phyloP scores from a whole-genome alignment of 495 filamentous ascomycete species.

The Lindgomyces ingoldianus region DNA sequence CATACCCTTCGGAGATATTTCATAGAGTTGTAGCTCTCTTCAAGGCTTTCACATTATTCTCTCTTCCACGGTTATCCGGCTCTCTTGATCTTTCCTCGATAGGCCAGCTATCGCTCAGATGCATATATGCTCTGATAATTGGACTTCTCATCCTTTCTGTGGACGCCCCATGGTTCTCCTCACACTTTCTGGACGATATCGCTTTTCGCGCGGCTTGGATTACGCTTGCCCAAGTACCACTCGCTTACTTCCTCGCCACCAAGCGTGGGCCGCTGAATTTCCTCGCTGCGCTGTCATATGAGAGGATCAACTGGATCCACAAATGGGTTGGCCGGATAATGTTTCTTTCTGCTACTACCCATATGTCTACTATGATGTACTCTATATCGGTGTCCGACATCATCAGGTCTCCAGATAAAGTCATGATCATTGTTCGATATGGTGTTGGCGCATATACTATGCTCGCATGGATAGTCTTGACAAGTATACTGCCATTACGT shows the following conservation, averaged over 20 bases:
- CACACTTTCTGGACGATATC: conserved; percentile 36
- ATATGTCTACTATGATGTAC: conserved; percentile 36
- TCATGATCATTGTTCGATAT: conserved; percentile 41
- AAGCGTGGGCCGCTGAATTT: conserved; percentile 37
- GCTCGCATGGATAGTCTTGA: conserved; percentile 35
- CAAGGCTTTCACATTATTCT: background rate
- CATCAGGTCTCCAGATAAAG: conserved; percentile 27
- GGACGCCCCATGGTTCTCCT: conserved; percentile 11
- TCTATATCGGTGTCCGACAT: conserved; percentile 37
- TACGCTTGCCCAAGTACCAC: conserved; percentile 38
- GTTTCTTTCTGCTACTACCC: conserved; percentile 37
- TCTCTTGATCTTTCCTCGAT: background rate
- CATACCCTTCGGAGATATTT: background rate
- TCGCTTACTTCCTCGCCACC: conserved; percentile 37
- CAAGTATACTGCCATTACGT: conserved; percentile 28
- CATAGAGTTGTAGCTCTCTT: background rate
- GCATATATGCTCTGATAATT: conserved; percentile 1
- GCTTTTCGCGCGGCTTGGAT: conserved; percentile 43
- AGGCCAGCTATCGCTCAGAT: background rate
- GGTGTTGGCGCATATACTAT: conserved; percentile 38
- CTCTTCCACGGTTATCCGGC: background rate
- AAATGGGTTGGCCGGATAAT: conserved; percentile 37
- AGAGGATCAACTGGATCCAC: conserved; percentile 42
- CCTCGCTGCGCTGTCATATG: conserved; percentile 38
- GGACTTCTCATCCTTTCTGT: conserved; percentile 7